Conservation (phyloP, 2,329 filamentous ascomycete genomes). For the Penicillium capsulatum region DNA sequence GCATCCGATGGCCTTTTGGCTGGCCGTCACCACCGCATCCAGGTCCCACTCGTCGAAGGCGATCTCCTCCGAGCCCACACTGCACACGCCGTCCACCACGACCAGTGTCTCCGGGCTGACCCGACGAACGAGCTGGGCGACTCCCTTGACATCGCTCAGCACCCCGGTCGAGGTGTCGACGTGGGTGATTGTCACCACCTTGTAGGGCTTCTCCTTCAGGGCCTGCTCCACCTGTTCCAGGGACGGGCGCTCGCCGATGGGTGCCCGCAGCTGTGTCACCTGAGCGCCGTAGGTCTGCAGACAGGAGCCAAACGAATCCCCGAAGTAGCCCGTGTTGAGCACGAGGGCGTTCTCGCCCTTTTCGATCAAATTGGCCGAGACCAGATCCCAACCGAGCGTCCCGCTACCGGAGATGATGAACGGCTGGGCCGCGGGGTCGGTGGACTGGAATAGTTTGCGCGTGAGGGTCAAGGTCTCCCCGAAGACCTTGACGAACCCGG, state of each 20-base stretch:
- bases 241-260: slow-evolving; percentile 82
- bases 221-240: slow-evolving; percentile 84
- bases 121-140: slow-evolving; percentile 75
- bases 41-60: slow-evolving; percentile 92
- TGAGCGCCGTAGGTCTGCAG: slow-evolving; percentile 86
- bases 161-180: slow-evolving; percentile 97
- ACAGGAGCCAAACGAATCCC: slow-evolving; percentile 89
- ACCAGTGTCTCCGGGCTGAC: slow-evolving; percentile 89
- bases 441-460: slow-evolving; percentile 90
- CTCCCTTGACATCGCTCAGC: slow-evolving; percentile 78
- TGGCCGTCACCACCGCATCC: slow-evolving; percentile 88
- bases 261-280: slow-evolving; percentile 82
- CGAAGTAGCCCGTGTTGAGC: slow-evolving; percentile 95
- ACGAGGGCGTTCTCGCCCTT: slow-evolving; percentile 86
- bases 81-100: slow-evolving; percentile 94
- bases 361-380: slow-evolving; percentile 89
- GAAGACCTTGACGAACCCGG: slow-evolving; percentile 83
- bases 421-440: slow-evolving; percentile 75
- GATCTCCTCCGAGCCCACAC: slow-evolving; percentile 92
- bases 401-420: slow-evolving; percentile 93
- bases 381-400: slow-evolving; percentile 93
- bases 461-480: slow-evolving; percentile 84
- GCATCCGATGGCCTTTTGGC: slow-evolving; percentile 94
- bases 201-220: slow-evolving; percentile 86
- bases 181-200: slow-evolving; percentile 90